These are phyloP conservation scores for Calvatia gigantea DNA, from an alignment of 768 basidiomycete genomes.

Conservation along the genomic window DNA sequence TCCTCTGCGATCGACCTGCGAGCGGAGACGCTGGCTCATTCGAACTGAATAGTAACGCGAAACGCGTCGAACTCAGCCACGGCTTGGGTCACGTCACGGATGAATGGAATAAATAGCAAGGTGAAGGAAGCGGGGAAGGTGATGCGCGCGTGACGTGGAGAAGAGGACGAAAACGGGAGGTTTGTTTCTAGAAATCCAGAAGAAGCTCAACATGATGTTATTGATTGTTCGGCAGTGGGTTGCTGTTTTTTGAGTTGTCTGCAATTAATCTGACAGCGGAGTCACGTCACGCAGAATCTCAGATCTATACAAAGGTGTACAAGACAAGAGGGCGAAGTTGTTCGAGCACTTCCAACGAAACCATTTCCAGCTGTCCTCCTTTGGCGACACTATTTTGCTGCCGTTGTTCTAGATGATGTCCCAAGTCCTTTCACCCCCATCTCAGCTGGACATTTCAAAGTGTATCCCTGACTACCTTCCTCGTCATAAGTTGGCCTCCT, in stretches of 20 bases:
- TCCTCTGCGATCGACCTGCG: constrained; percentile 10
- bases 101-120: constrained; percentile 6
- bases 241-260: constrained; percentile 14
- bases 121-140: constrained; percentile 13
- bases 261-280: constrained; percentile 19
- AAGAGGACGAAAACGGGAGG: constrained; percentile 8
- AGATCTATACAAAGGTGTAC: constrained; percentile 23
- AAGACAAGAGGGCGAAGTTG: constrained; percentile 13
- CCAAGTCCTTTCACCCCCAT: constrained; percentile 19
- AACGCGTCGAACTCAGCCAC: constrained; percentile 14
- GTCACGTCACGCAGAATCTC: constrained; percentile 32
- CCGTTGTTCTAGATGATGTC: constrained; percentile 20
- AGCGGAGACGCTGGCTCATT: constrained; percentile 11
- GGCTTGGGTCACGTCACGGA: constrained; percentile 12
- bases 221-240: constrained; percentile 27
- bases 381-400: not conserved
- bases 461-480: constrained; percentile 15
- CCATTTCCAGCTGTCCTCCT: not conserved
- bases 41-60: constrained; percentile 12
- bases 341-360: constrained; percentile 5
- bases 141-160: constrained; percentile 11
- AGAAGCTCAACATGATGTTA: constrained; percentile 26
- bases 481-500: constrained; percentile 13
- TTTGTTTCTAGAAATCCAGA: constrained; percentile 29
- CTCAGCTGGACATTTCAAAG: constrained; percentile 20